Evolutionary conservation across 371 early-diverging fungal genomes (phyloP).

Genomic region (Mortierella sp.): DNA sequence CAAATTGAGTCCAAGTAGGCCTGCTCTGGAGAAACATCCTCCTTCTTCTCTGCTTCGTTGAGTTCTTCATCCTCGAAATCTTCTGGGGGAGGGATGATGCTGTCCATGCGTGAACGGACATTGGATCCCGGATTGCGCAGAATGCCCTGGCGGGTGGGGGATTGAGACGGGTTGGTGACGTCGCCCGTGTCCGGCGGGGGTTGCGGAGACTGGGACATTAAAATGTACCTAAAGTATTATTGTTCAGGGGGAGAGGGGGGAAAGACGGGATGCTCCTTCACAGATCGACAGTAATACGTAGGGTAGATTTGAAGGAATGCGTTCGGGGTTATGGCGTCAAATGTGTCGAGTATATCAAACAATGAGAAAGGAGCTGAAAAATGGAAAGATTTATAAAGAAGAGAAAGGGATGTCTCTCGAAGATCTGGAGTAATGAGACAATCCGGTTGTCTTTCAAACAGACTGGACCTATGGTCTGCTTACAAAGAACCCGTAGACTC

Average conservation of each 20-base stretch:
- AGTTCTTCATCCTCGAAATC: slow-evolving; percentile 25
- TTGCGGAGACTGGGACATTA: slow-evolving; percentile 12
- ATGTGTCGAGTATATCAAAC: background rate
- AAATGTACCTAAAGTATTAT: background rate
- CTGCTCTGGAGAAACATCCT: slow-evolving; percentile 25
- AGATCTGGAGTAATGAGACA: too few relatives aligned
- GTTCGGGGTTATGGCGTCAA: background rate
- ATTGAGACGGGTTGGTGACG: background rate
- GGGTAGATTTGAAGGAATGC: background rate
- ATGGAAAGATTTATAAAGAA: too few relatives aligned
- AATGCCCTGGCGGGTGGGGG: slow-evolving; percentile 24
- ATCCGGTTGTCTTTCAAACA: too few relatives aligned
- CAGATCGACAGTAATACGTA: background rate
- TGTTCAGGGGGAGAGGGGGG: background rate
- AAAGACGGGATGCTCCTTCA: background rate
- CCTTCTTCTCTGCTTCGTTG: slow-evolving; percentile 8
- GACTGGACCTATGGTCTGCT: background rate
- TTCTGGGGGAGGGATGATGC: slow-evolving; percentile 32
- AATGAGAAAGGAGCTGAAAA: background rate
- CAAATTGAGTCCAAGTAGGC: slow-evolving; percentile 33
- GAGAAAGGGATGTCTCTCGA: background rate
- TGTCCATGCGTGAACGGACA: slow-evolving; percentile 1
- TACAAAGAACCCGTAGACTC: background rate
- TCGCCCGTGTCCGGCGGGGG: slow-evolving; percentile 11
- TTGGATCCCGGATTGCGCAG: slow-evolving; percentile 15